Base-by-base conservation (phyloP, 176 grass and related monocot species). In the Zoysia japonica region DNA sequence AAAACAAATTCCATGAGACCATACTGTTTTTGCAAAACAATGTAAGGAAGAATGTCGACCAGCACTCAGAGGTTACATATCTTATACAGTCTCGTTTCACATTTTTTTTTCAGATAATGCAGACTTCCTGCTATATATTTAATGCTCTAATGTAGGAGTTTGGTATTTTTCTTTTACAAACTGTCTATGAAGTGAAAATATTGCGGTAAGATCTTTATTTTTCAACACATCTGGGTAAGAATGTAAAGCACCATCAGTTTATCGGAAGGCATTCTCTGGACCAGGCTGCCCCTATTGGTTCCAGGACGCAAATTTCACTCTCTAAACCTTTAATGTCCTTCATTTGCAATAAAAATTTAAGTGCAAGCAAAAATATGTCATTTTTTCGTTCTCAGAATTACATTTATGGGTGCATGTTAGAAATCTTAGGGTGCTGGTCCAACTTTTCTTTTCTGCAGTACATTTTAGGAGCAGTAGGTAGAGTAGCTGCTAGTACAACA, bases 401-500 rank as follows among this genome's bases (percentile, higher is more conserved):
- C 19, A 67, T 66, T 53, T 47, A 20, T 83, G 65, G 15, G 10
- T 14, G 46, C 39, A 42, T 28, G 15, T 11, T 0, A 17, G 41
- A 83, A 67, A 71, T 37, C 19, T 61, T 66, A 61, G 7, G 3
- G 80, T 66, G 44, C 46, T 9, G n/a, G 39, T 66, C 80, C 80
- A 82, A 52, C 45, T 53, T 41, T 16, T 12, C 53, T 74, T 54
- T 55, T 51, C 42, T 82, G 61, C 46, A 45, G 17, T 36, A 2
- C 59, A 52, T 45, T 61, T 74, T 60, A 28, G 28, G 28, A 28
- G 28, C 28, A 28, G 0, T 28, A 28, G 28, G 28, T 28, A 28
- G 28, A 28, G 60, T 37, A 65, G 47, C 48, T 65, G 38, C 48
- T 49, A 63, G 59, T 53, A 54, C 56, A 44, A 79, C 66, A 72